Evolutionary conservation across 768 basidiomycete species (phyloP).

Genomic region (Chalciporus pseudorubinellus): DNA sequence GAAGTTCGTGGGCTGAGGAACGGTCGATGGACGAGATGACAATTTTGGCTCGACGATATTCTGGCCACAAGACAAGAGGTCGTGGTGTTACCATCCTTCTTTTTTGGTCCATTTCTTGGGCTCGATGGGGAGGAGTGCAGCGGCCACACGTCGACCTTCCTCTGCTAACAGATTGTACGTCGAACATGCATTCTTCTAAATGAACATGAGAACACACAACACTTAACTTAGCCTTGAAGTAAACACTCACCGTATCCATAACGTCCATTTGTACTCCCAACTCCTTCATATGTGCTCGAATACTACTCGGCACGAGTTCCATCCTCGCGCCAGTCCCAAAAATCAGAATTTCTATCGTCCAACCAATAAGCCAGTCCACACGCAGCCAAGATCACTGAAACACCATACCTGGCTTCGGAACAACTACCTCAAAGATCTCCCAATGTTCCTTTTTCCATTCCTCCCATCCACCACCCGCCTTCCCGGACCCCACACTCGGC

Average conservation of each 20-base stretch:
- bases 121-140: constrained; percentile 75
- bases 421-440: constrained; percentile 74
- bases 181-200: constrained; percentile 86
- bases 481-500: constrained; percentile 29
- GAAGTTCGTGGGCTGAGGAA: background rate
- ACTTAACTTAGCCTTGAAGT: background rate
- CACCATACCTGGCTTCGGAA: constrained; percentile 76
- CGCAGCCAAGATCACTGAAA: background rate
- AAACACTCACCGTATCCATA: constrained; percentile 68
- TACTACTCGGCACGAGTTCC: constrained; percentile 61
- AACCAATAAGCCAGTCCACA: background rate
- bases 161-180: constrained; percentile 93
- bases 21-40: background rate
- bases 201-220: too few relatives aligned
- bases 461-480: constrained; percentile 39
- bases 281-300: constrained; percentile 65
- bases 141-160: constrained; percentile 90
- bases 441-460: constrained; percentile 77
- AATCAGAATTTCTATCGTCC: constrained; percentile 75
- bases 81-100: constrained; percentile 3
- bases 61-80: background rate
- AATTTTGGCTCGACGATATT: too few relatives aligned
- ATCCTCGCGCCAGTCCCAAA: constrained; percentile 81
- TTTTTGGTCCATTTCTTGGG: constrained; percentile 50
- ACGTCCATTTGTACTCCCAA: constrained; percentile 87